Conservation (phyloP, 257 asterid genomes). For the Linaria vulgaris region DNA sequence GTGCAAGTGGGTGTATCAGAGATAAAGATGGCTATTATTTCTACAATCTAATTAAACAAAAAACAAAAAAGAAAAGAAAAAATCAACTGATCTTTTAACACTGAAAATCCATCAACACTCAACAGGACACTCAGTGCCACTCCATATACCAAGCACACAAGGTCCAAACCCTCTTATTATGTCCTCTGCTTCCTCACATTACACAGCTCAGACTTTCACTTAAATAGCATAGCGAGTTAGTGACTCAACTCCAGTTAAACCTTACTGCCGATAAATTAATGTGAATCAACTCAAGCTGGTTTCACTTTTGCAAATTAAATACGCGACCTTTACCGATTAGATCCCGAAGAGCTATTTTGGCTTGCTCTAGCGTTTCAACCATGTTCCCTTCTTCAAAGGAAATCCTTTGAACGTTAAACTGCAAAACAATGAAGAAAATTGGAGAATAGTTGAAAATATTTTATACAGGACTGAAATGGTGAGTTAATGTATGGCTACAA, state of each 20-base stretch:
- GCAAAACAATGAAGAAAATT: slow-evolving; percentile 19
- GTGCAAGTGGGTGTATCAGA: too few species aligned
- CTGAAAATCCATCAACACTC: background rate
- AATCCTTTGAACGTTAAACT: slow-evolving; percentile 78
- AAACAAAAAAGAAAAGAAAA: too few species aligned
- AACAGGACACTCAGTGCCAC: background rate
- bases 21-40: too few species aligned
- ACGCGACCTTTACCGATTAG: slow-evolving; percentile 57
- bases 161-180: background rate
- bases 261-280: background rate
- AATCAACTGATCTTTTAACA: background rate
- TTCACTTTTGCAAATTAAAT: slow-evolving; percentile 51
- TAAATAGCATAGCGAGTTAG: slow-evolving; percentile 3
- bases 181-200: background rate
- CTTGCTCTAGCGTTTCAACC: slow-evolving; percentile 84
- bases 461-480: background rate
- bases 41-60: too few species aligned
- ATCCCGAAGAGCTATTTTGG: slow-evolving; percentile 75
- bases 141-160: background rate
- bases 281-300: background rate
- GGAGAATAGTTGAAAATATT: background rate
- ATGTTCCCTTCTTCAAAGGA: slow-evolving; percentile 70
- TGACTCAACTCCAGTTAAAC: background rate
- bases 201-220: background rate
- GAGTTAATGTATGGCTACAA: background rate